A percentile compares a stretch with the other conserved stretches of the same genome.
phyloP scores from a whole-genome alignment of 2,329 filamentous ascomycete genomes.

The Teratosphaeria viscida region DNA sequence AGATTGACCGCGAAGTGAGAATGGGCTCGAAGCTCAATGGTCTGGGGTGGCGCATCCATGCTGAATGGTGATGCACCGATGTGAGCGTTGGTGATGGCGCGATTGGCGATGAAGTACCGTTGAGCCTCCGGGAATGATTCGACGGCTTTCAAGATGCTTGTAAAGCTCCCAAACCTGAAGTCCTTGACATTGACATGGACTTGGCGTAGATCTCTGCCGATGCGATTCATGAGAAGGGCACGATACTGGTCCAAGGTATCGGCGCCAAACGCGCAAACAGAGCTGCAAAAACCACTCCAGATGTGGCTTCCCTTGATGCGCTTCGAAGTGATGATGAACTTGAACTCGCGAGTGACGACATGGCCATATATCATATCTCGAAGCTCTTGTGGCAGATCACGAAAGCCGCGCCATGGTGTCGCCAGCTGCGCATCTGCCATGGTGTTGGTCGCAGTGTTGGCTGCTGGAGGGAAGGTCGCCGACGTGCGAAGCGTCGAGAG shows the following conservation, averaged over 20 bases:
- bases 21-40: background rate
- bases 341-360: background rate
- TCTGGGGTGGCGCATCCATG: background rate
- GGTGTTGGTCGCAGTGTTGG: too few relatives aligned
- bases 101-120: background rate
- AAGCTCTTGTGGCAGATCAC: background rate
- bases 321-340: background rate
- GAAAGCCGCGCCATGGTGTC: background rate
- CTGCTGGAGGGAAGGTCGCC: too few relatives aligned
- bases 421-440: background rate
- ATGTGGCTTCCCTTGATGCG: background rate
- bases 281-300: background rate
- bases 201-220: background rate
- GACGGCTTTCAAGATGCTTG: background rate
- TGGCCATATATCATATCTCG: too few relatives aligned
- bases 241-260: too few relatives aligned
- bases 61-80: background rate
- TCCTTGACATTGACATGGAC: background rate
- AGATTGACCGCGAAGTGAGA: background rate
- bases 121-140: background rate
- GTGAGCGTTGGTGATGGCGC: background rate
- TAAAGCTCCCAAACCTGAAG: background rate
- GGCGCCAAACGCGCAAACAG: background rate
- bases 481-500: too few relatives aligned
- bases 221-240: background rate